These are phyloP conservation scores for Soucietia sequanensis DNA, from an alignment of 805 yeast species.

Conservation along the genomic window DNA sequence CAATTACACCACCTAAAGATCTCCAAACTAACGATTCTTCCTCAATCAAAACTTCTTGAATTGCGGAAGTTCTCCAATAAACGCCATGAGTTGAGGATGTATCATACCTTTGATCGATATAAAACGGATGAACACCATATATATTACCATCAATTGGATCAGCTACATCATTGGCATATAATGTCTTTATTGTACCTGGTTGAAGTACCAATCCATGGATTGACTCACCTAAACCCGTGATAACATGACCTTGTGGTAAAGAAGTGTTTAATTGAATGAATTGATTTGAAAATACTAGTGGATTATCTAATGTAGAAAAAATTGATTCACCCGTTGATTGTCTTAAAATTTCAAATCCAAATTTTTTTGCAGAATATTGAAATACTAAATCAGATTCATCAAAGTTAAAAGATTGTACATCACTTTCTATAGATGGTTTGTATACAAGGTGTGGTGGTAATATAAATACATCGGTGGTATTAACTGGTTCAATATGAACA, in stretches of 20 bases:
- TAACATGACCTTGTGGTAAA: slow-evolving; percentile 22
- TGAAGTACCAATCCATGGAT: slow-evolving; percentile 23
- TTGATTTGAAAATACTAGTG: slow-evolving; percentile 30
- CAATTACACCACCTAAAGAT: slow-evolving; percentile 25
- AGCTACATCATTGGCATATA: slow-evolving; percentile 27
- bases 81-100: slow-evolving; percentile 26
- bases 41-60: slow-evolving; percentile 25
- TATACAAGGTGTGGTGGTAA: slow-evolving; percentile 16
- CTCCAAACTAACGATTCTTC: slow-evolving; percentile 27
- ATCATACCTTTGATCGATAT: slow-evolving; percentile 24
- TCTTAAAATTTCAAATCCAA: slow-evolving; percentile 17
- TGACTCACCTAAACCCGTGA: slow-evolving; percentile 32
- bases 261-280: slow-evolving; percentile 28
- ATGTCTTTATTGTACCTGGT: slow-evolving; percentile 26
- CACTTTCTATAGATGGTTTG: slow-evolving; percentile 11
- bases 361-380: slow-evolving; percentile 8
- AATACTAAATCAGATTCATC: slow-evolving; percentile 16
- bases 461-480: slow-evolving; percentile 18
- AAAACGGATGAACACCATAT: slow-evolving; percentile 32
- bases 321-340: slow-evolving; percentile 19
- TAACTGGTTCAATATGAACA: slow-evolving; percentile 18
- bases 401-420: slow-evolving; percentile 5
- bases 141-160: slow-evolving; percentile 26
- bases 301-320: slow-evolving; percentile 27
- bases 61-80: slow-evolving; percentile 26